These are phyloP conservation scores for Chaetoceros muelleri DNA, from an alignment of 108 stramenopile species.

Conservation along the genomic window DNA sequence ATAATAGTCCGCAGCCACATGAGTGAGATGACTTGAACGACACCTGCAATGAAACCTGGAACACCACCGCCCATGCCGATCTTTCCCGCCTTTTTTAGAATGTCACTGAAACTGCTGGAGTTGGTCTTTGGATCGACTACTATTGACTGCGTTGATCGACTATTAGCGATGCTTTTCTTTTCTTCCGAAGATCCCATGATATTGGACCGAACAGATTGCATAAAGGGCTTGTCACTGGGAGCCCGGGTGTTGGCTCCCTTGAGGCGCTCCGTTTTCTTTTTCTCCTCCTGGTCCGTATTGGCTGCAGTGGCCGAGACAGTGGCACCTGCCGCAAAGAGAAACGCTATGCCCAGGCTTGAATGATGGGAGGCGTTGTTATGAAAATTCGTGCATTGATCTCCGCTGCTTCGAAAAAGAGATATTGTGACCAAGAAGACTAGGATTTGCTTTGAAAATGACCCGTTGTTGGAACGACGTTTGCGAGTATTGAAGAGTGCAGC, in stretches of 20 bases:
- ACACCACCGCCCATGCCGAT: constrained; percentile 79
- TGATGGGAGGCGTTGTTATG: not conserved
- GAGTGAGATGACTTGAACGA: constrained; percentile 71
- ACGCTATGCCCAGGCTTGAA: not conserved
- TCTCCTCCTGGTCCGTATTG: not conserved
- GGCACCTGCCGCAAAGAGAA: not conserved
- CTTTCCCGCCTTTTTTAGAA: constrained; percentile 39
- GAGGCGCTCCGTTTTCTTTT: too few relatives aligned
- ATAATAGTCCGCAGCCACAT: constrained; percentile 90
- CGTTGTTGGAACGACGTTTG: too few relatives aligned
- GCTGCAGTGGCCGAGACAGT: not conserved
- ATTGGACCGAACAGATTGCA: too few relatives aligned
- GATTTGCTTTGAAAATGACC: not conserved
- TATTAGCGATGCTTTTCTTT: too few relatives aligned
- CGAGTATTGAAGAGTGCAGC: too few relatives aligned
- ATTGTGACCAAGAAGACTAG: not conserved
- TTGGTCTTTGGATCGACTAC: too few relatives aligned
- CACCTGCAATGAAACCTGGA: constrained; percentile 83
- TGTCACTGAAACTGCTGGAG: constrained; percentile 20
- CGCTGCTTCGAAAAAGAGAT: not conserved
- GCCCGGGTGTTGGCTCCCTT: too few relatives aligned
- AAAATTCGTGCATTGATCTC: not conserved
- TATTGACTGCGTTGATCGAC: too few relatives aligned
- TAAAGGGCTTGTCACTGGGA: too few relatives aligned
- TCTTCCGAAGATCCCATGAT: too few relatives aligned